Base-by-base conservation (phyloP, 2,329 filamentous ascomycete genomes). In the Lachnellula occidentalis region DNA sequence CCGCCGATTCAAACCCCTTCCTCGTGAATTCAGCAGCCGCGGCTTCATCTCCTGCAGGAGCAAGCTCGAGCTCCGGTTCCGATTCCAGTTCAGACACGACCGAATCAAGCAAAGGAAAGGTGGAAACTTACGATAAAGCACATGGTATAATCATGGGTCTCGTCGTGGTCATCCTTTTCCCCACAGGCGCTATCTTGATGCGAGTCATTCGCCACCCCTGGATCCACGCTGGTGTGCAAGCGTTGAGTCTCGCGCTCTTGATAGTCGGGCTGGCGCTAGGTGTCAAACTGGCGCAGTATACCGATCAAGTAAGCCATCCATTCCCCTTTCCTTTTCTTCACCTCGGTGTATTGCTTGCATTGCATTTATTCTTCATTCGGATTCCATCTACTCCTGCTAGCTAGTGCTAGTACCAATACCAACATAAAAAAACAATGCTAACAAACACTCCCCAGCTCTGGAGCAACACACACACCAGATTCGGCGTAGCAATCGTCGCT, bases 71-170 rank as follows among this genome's bases (percentile, higher is more conserved):
- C 1, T 41, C 48, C 8, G 24, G 24, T 4, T 27, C 24, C 4
- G 17, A 11, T 22, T 19, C 50, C 11, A 31, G 31, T 37, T 46
- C 50, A 46, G 4, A 8, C 11, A 34, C 9, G 19, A 42, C n/a
- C 36, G 21, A 31, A n/a, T 48, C 48, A n/a, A 21, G n/a, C 11
- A 22, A 12, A n/a, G 36, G 48, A 31, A 34, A 27, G 21, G 48
- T 60, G 2, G 4, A 24, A 12, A 49, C 60, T 7, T 66, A 60
- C 12, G 36, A 64, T 3, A 67, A 60, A 45, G 72, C 76, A 0
- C 82, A 86, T 58, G 83, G 82, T 48, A 73, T 83, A 60, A 70
- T 86, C 63, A 83, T 86, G 81, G 76, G 77, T 24, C 64, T 85
- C 45, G 77, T 79, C 17, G 82, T 85, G 59, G 74, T 80, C 3